Evolutionary conservation across 257 asterid genomes (phyloP).

Genomic region (Asclepias syriaca): DNA sequence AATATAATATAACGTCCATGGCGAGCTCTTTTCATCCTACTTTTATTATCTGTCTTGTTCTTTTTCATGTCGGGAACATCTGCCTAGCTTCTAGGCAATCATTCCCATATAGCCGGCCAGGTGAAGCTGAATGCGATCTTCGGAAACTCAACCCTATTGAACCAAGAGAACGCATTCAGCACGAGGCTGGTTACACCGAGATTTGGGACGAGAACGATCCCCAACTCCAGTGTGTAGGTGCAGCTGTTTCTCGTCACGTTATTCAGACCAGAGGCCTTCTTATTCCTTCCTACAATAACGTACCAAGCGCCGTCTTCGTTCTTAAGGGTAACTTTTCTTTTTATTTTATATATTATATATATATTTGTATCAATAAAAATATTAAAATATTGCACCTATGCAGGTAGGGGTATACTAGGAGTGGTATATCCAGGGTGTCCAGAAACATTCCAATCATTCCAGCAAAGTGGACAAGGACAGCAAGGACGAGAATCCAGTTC

Average conservation of each 20-base stretch:
- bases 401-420: constrained; percentile 20
- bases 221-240: constrained; percentile 24
- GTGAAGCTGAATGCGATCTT: constrained; percentile 17
- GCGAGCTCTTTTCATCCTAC: neutral
- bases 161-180: neutral
- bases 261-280: constrained; percentile 15
- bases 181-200: constrained; percentile 21
- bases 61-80: neutral
- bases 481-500: neutral
- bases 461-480: neutral
- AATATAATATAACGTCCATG: neutral
- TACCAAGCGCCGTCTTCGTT: constrained; percentile 3
- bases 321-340: constrained; percentile 5
- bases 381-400: too few species aligned
- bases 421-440: constrained; percentile 20
- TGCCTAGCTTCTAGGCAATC: constrained; percentile 7
- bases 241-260: constrained; percentile 9
- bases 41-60: constrained; percentile 9
- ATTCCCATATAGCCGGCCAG: neutral
- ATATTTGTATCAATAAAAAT: too few species aligned
- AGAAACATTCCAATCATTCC: constrained; percentile 17
- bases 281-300: constrained; percentile 21
- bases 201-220: constrained; percentile 18
- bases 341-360: too few species aligned
- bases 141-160: constrained; percentile 16